Percentiles rank a stretch among this genome's conserved stretches.
Conservation (phyloP, 1,139 yeast species). For the Geotrichum restrictum region DNA sequence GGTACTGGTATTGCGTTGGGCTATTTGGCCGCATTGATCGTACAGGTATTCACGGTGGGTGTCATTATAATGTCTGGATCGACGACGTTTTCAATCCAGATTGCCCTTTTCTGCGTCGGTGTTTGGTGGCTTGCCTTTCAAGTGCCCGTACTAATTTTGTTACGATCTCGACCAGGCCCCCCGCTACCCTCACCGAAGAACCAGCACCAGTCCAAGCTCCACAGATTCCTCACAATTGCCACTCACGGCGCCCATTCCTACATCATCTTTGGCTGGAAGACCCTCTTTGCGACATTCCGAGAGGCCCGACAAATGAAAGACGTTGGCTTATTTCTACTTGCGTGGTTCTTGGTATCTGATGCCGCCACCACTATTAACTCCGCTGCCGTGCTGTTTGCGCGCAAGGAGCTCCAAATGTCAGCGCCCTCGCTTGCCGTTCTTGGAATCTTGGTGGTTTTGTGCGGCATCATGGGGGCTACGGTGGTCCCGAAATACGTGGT, state of each 20-base stretch:
- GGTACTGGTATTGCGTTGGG: constrained; percentile 68
- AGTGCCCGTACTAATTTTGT: constrained; percentile 48
- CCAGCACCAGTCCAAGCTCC: constrained; percentile 18
- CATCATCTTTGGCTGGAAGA: constrained; percentile 55
- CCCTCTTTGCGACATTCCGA: constrained; percentile 49
- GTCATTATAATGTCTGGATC: constrained; percentile 46
- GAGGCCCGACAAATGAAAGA: constrained; percentile 57
- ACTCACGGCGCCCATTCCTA: constrained; percentile 25
- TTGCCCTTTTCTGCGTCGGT: constrained; percentile 58
- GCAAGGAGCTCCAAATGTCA: constrained; percentile 59
- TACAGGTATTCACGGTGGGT: constrained; percentile 54
- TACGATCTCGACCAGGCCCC: constrained; percentile 46
- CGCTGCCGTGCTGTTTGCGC: constrained; percentile 67
- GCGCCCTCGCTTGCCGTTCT: constrained; percentile 58
- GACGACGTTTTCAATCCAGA: constrained; percentile 45
- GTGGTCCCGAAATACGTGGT: constrained; percentile 47
- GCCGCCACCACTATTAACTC: constrained; percentile 72
- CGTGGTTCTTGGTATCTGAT: constrained; percentile 70
- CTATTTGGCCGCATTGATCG: constrained; percentile 59
- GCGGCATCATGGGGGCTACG: constrained; percentile 61
- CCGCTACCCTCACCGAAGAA: constrained; percentile 27
- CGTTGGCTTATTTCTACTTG: constrained; percentile 54
- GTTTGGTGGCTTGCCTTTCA: constrained; percentile 70
- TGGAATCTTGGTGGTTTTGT: constrained; percentile 59
- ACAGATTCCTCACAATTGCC: constrained; percentile 19